phyloP scores from a whole-genome alignment of 768 basidiomycete species.

The Russula lepida region DNA sequence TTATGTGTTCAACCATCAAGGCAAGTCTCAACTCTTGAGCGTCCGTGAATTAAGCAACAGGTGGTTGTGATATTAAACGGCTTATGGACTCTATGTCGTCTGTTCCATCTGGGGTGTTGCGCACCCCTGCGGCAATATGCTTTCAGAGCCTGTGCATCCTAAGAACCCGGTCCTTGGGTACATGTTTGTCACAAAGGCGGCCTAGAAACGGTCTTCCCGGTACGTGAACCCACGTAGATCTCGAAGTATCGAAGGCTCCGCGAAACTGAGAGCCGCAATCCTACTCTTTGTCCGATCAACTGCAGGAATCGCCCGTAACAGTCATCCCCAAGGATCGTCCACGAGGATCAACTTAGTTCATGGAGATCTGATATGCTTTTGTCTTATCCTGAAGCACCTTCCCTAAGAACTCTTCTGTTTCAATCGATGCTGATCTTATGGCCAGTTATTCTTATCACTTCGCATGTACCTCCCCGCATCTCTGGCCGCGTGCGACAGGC shows the following conservation, averaged over 20 bases:
- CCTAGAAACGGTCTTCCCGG: constrained; percentile 1
- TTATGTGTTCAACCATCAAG: background rate
- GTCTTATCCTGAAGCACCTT: no score
- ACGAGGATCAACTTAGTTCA: no score
- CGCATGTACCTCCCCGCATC: background rate
- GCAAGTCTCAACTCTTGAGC: background rate
- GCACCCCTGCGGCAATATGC: background rate
- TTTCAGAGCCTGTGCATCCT: background rate
- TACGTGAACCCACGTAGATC: constrained; percentile 1
- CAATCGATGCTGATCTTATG: background rate
- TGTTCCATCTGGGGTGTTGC: background rate
- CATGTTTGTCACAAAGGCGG: background rate
- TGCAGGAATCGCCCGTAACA: background rate
- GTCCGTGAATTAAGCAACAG: background rate
- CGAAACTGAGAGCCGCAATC: background rate
- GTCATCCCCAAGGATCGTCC: background rate
- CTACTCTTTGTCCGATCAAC: background rate
- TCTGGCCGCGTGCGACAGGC: no score
- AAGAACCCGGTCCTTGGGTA: constrained; percentile 14
- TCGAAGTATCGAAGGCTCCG: constrained; percentile 6
- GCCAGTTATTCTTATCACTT: background rate
- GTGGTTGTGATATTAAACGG: background rate
- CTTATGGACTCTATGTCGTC: background rate
- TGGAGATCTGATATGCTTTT: no score
- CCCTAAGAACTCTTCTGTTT: background rate